A percentile compares a stretch with the other conserved stretches of the same genome.
phyloP scores from a whole-genome alignment of 306 rosid genomes.

The Spatholobus suberectus region DNA sequence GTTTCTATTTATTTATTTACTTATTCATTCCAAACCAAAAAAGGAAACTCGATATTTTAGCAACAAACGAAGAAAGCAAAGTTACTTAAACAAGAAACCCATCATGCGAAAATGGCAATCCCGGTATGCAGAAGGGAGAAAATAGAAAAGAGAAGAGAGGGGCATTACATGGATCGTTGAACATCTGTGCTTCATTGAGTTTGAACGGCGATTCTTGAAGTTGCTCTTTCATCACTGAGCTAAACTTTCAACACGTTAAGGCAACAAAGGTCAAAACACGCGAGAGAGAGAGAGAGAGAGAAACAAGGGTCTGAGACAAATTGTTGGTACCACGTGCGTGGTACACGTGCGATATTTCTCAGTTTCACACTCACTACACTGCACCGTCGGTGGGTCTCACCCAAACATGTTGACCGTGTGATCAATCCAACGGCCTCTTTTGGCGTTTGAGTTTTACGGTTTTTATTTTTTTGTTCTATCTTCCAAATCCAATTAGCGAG shows the following conservation, averaged over 20 bases:
- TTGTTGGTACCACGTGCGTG: background rate
- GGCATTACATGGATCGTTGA: conserved; percentile 12
- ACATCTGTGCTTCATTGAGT: conserved; percentile 23
- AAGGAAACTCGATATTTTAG: background rate
- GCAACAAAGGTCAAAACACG: no score
- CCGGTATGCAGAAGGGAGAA: no score
- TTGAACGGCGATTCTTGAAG: conserved; percentile 13
- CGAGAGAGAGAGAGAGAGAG: no score
- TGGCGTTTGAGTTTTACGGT: no score
- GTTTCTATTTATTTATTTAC: background rate
- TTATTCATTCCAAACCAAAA: background rate
- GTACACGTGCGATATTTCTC: background rate
- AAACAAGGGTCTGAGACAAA: background rate
- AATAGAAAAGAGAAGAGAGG: background rate
- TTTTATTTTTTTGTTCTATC: no score
- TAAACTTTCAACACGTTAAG: background rate
- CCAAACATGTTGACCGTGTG: background rate
- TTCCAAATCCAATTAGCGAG: no score
- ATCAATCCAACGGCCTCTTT: background rate
- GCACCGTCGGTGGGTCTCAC: conserved; percentile 22
- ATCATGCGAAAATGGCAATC: background rate
- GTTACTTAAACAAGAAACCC: conserved; percentile 7
- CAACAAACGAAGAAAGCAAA: background rate
- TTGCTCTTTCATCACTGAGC: background rate
- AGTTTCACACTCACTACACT: background rate